Conservation (phyloP, 805 yeast genomes). For the Metschnikowia peoriensis region DNA sequence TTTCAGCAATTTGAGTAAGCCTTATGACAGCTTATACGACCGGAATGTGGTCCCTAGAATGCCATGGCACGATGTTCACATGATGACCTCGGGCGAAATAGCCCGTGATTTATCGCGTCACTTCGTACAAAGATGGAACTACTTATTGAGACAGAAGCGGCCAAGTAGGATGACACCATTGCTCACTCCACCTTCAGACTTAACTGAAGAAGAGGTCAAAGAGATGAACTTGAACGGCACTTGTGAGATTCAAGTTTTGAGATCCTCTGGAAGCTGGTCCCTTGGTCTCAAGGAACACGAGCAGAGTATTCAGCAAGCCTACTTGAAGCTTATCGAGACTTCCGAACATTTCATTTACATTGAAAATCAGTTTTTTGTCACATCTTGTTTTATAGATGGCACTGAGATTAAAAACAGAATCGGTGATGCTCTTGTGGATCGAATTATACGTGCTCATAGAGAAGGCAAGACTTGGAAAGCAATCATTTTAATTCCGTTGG, state of each 20-base stretch:
- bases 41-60: constrained; percentile 79
- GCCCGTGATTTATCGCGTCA: constrained; percentile 93
- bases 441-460: constrained; percentile 84
- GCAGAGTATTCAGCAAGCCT: constrained; percentile 89
- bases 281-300: constrained; percentile 83
- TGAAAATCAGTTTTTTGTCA: constrained; percentile 92
- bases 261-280: constrained; percentile 94
- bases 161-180: constrained; percentile 94
- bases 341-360: constrained; percentile 91
- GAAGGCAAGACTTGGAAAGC: constrained; percentile 85
- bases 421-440: constrained; percentile 96
- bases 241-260: constrained; percentile 84
- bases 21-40: constrained; percentile 90
- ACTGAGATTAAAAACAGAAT: constrained; percentile 80
- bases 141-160: constrained; percentile 83
- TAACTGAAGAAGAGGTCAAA: constrained; percentile 67
- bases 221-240: constrained; percentile 69
- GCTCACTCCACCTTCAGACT: constrained; percentile 88
- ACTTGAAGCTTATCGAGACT: constrained; percentile 83
- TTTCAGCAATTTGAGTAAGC: constrained; percentile 74
- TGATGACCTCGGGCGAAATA: constrained; percentile 90
- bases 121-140: constrained; percentile 97
- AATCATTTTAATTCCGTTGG: constrained; percentile 83
- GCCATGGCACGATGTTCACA: constrained; percentile 99
- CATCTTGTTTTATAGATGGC: constrained; percentile 85